Evolutionary conservation across 441 rosid species (phyloP), one percentile per base, ranked within the genome.

Genomic region (Geranium incanum): DNA sequence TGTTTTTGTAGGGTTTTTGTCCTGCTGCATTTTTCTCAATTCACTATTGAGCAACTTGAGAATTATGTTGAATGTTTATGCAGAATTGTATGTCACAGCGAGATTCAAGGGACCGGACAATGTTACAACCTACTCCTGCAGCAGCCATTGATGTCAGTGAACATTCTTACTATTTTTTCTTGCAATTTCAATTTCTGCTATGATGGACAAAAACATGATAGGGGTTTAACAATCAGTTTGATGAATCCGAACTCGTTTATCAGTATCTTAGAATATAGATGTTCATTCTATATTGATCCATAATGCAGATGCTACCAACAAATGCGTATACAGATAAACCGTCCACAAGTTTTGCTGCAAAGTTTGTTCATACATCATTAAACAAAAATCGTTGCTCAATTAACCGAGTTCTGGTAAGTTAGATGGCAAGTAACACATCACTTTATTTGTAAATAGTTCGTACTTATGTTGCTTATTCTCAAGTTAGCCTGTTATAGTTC

Each of bases 311-410:
- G 92, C 82, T 92, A 79, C 99, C 99, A 15, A 57, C 98, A 15
- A 86, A 81, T 86, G 95, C 96, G 36, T 89, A 92, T 84, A 78
- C 95, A n/a, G 99, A 95, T 80, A 95, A 95, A 74, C 96, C 99
- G 78, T 95, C 97, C 43, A 88, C 97, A 70, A 90, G 97, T 81
- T 95, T 89, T 86, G 86, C 93, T 68, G 93, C 98, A 68, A 95
- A 95, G 78, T 90, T 90, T 88, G 98, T 92, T 69, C 99, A 95
- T 81, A 84, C 99, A 60, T 95, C 99, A 37, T 82, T 95, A 13
- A 95, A 95, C 84, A 95, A 95, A 80, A 90, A 92, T 70, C 96
- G 97, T 6, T 89, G 96, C 86, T 92, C 98, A 69, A 95, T 95
- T 77, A 95, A 95, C 82, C 84, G 87, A 19, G 93, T 92, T 79